Base-by-base conservation (phyloP, 805 yeast genomes). In the Torulaspora microellipsoides region DNA sequence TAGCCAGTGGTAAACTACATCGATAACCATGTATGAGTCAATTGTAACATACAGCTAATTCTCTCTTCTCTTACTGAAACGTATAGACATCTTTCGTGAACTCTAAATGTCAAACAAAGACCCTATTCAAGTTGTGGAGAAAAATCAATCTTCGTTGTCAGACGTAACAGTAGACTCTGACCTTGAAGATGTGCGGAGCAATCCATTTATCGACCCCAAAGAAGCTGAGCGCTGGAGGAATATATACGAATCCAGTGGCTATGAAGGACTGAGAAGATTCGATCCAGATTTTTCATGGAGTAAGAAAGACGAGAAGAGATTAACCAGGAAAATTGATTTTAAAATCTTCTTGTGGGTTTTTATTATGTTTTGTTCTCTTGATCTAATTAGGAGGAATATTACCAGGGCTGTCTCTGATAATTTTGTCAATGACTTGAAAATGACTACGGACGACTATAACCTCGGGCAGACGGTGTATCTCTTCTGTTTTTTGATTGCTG, bases 241-340 rank as follows among this genome's bases (percentile, higher is more conserved):
- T 0, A 31, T 77, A 8, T 79, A 79, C 51, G 78, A 77, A 33
- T 49, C 56, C 3, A 57, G 76, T 2, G 34, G 71, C 8, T 80
- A 80, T 52, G 85, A 81, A 54, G 72, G 82, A 45, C 64, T 75
- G 15, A 62, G 67, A 27, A 68, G 67, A 13, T 75, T 81, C 53
- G 85, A 82, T 54, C 82, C 85, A 0, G 65, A 68, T 0, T 70
- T 78, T 32, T 65, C 68, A 8, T 81, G 85, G 86, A 65, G 76
- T 0, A 51, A 47, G 4, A 64, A 69, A 40, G 84, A 78, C 51
- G 85, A 81, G 47, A 64, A 60, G 30, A 65, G 59, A 34, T 53
- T 80, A 3, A 57, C 72, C 10, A 55, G 77, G 57, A 78, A 77
- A 53, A 65, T 78, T 31, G 85, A 82, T 48, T 68, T 67, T 62